These are phyloP conservation scores for Tolypocladium ophioglossoides DNA, from an alignment of 2,329 filamentous ascomycete species.

Conservation along the genomic window DNA sequence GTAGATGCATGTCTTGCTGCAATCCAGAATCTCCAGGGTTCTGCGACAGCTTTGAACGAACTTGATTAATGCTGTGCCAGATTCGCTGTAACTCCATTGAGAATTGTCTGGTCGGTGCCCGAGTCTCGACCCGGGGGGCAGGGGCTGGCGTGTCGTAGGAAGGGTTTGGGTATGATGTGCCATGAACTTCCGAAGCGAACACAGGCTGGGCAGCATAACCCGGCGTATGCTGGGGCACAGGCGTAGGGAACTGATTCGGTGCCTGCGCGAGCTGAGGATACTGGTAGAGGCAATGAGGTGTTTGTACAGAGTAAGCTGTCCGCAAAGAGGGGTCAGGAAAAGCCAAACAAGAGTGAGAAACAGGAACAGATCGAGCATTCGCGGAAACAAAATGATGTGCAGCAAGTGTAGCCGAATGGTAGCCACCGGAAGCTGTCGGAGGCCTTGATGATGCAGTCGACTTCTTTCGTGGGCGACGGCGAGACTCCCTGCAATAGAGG, in stretches of 20 bases:
- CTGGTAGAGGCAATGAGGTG: not conserved
- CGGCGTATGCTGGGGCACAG: not conserved
- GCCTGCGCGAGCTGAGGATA: not conserved
- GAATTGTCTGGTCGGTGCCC: not conserved
- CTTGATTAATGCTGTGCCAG: conserved; percentile 15
- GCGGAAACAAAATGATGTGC: not conserved
- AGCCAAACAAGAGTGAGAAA: not conserved
- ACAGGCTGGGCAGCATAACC: not conserved
- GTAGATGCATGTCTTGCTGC: conserved; percentile 11
- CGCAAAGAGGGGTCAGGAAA: not conserved
- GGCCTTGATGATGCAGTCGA: not conserved
- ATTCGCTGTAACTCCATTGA: conserved; percentile 12
- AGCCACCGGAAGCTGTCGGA: not conserved
- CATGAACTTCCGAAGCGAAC: not conserved
- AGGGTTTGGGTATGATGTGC: not conserved
- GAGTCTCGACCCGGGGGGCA: not conserved
- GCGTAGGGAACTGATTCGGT: not conserved
- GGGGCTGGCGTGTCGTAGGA: not conserved
- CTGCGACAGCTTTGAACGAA: conserved; percentile 12
- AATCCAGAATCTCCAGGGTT: conserved; percentile 12
- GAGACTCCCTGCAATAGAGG: not conserved
- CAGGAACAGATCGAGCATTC: not conserved
- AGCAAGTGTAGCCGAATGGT: not conserved
- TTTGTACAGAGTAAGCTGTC: not conserved
- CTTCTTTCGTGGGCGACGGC: not conserved